Evolutionary conservation across 495 filamentous ascomycete species (phyloP).

Genomic region (Extremus antarcticus): DNA sequence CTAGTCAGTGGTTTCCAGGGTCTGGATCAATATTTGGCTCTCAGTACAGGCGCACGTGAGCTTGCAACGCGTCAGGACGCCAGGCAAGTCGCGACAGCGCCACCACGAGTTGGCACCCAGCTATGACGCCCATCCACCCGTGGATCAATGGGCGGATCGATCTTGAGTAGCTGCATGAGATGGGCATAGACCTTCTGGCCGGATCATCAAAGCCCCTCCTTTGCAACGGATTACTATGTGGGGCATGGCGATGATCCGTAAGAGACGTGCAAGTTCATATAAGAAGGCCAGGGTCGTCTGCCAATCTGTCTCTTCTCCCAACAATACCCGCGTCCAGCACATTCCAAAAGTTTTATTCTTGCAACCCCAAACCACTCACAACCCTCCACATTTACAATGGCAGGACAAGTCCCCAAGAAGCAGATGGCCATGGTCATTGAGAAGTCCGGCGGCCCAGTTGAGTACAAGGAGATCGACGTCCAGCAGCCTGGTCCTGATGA

Average conservation of each 20-base stretch:
- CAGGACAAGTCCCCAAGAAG: constrained; percentile 48
- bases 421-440: constrained; percentile 87
- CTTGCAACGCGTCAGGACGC: background rate
- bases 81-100: background rate
- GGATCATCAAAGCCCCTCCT: constrained; percentile 1
- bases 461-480: constrained; percentile 77
- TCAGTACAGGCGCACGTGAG: background rate
- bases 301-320: background rate
- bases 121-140: background rate
- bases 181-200: background rate
- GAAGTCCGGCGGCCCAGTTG: constrained; percentile 57
- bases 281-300: background rate
- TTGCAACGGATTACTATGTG: background rate
- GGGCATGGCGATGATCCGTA: background rate
- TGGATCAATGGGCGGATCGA: background rate
- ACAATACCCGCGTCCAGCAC: background rate
- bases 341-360: background rate
- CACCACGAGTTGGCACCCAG: too few relatives aligned
- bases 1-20: background rate
- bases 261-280: background rate
- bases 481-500: constrained; percentile 71
- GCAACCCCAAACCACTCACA: background rate
- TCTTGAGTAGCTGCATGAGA: background rate
- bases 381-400: background rate
- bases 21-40: background rate